Conservation (phyloP, 176 grass and related monocot species). For the Oryza rufipogon region DNA sequence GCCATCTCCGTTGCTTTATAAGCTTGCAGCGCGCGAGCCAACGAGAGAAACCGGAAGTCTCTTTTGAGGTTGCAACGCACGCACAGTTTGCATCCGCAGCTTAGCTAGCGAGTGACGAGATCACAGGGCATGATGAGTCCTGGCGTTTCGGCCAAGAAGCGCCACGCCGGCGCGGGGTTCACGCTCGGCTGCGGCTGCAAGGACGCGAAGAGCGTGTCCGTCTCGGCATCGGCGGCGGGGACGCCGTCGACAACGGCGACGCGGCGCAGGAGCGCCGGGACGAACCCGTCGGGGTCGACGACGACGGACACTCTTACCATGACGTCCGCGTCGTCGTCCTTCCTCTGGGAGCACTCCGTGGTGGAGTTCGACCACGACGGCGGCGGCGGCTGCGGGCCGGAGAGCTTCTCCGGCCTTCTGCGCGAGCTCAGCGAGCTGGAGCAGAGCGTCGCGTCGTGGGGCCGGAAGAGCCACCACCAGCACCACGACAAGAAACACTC, state of each 20-base stretch:
- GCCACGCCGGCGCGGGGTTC: slow-evolving; percentile 39
- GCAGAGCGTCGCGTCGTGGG: slow-evolving; percentile 60
- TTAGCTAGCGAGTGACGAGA: not conserved
- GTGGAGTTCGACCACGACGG: slow-evolving; percentile 30
- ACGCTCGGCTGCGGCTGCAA: slow-evolving; percentile 64
- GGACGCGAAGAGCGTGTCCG: slow-evolving; percentile 64
- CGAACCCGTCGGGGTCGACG: slow-evolving; percentile 36
- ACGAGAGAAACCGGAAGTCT: not conserved
- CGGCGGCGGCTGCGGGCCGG: not conserved
- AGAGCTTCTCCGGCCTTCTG: slow-evolving; percentile 67
- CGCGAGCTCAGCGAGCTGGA: slow-evolving; percentile 77
- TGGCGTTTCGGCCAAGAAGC: slow-evolving; percentile 32
- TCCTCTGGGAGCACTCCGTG: slow-evolving; percentile 50
- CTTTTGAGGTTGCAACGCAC: not conserved
- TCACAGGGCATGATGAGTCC: slow-evolving; percentile 39
- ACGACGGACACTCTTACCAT: slow-evolving; percentile 44
- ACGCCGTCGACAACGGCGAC: slow-evolving; percentile 33
- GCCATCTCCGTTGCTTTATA: slow-evolving; percentile 31
- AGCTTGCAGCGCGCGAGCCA: not conserved
- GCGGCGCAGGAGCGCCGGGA: slow-evolving; percentile 27
- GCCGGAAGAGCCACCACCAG: slow-evolving; percentile 21
- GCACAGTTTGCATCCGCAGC: not conserved
- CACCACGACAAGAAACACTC: slow-evolving; percentile 7
- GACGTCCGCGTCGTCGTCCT: slow-evolving; percentile 47
- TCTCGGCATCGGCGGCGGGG: slow-evolving; percentile 32